Conservation (phyloP, 2,329 filamentous ascomycete genomes). For the Fusarium decemcellulare region DNA sequence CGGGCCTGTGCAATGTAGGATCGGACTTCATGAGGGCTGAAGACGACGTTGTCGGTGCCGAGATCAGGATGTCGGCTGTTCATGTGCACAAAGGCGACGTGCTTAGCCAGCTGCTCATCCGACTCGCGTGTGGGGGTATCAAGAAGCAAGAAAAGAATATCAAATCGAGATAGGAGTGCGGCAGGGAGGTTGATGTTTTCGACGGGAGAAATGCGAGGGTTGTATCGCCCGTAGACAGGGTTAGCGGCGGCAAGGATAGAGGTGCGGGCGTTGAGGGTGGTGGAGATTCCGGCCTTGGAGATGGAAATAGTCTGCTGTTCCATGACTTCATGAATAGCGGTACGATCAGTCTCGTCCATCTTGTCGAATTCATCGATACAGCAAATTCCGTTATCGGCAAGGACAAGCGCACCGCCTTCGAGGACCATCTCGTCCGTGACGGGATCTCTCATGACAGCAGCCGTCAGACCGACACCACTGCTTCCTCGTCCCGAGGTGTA, state of each 20-base stretch:
- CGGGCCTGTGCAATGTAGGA: slow-evolving; percentile 96
- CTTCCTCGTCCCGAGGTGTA: slow-evolving; percentile 87
- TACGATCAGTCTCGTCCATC: slow-evolving; percentile 88
- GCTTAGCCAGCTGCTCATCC: slow-evolving; percentile 93
- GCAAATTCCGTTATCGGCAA: slow-evolving; percentile 88
- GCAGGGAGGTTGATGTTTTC: slow-evolving; percentile 99
- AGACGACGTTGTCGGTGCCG: slow-evolving; percentile 74
- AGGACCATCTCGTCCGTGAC: slow-evolving; percentile 89
- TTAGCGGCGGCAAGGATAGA: slow-evolving; percentile 97
- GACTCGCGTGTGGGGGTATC: slow-evolving; percentile 92
- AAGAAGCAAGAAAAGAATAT: slow-evolving; percentile 95
- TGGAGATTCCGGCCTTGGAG: slow-evolving; percentile 79
- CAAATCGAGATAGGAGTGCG: slow-evolving; percentile 95
- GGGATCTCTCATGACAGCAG: slow-evolving; percentile 86
- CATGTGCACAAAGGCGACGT: slow-evolving; percentile 98
- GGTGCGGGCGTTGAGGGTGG: slow-evolving; percentile 93
- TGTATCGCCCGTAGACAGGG: slow-evolving; percentile 97
- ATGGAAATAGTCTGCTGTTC: slow-evolving; percentile 90
- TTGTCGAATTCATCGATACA: slow-evolving; percentile 92
- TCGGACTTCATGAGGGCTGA: slow-evolving; percentile 92
- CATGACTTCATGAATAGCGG: slow-evolving; percentile 90
- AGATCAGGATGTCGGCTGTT: slow-evolving; percentile 91
- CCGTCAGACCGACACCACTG: slow-evolving; percentile 86
- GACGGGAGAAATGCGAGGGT: slow-evolving; percentile 95
- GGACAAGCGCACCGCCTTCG: slow-evolving; percentile 83